Evolutionary conservation across 2,329 filamentous ascomycete genomes (phyloP).

Genomic region (Geosmithia flava): DNA sequence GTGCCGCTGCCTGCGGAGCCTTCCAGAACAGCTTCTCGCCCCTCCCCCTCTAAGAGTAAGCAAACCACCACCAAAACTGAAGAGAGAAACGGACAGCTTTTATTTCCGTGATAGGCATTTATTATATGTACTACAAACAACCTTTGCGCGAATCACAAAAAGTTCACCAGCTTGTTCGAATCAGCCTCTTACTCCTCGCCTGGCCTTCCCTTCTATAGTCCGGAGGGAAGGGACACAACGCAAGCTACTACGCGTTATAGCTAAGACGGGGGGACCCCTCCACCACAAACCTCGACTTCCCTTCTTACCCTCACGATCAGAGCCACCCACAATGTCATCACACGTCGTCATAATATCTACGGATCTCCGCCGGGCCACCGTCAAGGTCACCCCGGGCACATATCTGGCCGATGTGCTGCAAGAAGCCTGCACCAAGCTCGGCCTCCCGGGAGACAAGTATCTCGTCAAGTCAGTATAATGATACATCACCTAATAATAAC

Average conservation of each 20-base stretch:
- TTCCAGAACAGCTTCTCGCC: slow-evolving; percentile 1
- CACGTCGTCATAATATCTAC: slow-evolving; percentile 82
- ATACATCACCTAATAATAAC: neutral
- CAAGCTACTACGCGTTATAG: neutral
- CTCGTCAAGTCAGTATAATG: slow-evolving; percentile 56
- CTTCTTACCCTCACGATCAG: neutral
- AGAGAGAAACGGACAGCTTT: too few species aligned
- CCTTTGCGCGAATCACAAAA: too few species aligned
- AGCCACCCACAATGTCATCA: slow-evolving; percentile 53
- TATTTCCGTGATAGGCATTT: too few species aligned
- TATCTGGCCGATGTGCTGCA: slow-evolving; percentile 76
- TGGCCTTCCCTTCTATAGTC: neutral
- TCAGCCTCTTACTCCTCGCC: neutral
- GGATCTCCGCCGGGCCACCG: slow-evolving; percentile 60
- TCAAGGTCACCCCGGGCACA: slow-evolving; percentile 75
- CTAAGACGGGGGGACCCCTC: neutral
- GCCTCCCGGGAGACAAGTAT: slow-evolving; percentile 59
- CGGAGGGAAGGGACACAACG: neutral
- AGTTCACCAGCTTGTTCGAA: neutral
- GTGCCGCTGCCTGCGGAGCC: slow-evolving; percentile 9
- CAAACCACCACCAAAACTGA: neutral
- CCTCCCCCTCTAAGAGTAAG: neutral
- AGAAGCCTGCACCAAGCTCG: slow-evolving; percentile 78
- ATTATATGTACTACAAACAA: too few species aligned
- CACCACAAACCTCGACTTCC: neutral